These are phyloP conservation scores for Fusarium agapanthi DNA, from an alignment of 2,329 filamentous ascomycete genomes.

Conservation along the genomic window DNA sequence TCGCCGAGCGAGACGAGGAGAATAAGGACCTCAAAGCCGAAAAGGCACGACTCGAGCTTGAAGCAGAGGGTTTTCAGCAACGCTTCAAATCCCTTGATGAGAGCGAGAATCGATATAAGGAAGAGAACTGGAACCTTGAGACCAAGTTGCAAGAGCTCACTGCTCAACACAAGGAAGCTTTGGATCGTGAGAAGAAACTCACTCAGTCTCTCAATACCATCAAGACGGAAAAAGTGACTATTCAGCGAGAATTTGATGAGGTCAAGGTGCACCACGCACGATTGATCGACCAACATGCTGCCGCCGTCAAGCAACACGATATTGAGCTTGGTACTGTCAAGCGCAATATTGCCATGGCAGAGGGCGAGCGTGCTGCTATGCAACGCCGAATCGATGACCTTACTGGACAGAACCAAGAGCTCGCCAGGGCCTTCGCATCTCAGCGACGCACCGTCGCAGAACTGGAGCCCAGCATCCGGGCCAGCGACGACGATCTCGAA, in stretches of 20 bases:
- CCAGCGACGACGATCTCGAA: constrained; percentile 70
- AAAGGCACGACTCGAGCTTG: constrained; percentile 81
- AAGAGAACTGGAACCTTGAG: constrained; percentile 98
- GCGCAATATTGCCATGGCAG: constrained; percentile 79
- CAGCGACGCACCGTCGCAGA: constrained; percentile 75
- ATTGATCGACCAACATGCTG: constrained; percentile 81
- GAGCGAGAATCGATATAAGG: constrained; percentile 94
- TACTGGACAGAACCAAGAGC: constrained; percentile 87
- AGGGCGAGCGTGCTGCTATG: constrained; percentile 79
- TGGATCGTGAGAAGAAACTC: constrained; percentile 85
- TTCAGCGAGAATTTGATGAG: constrained; percentile 91
- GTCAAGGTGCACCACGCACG: constrained; percentile 82
- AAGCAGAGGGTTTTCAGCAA: constrained; percentile 81
- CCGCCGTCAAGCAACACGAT: constrained; percentile 83
- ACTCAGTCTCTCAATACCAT: constrained; percentile 74
- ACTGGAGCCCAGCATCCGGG: constrained; percentile 65
- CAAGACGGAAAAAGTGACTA: constrained; percentile 76
- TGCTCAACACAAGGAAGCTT: constrained; percentile 75
- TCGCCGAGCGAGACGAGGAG: constrained; percentile 88
- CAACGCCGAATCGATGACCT: constrained; percentile 90
- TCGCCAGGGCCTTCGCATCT: constrained; percentile 83
- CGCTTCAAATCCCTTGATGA: constrained; percentile 86
- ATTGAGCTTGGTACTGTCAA: constrained; percentile 86
- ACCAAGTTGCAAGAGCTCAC: constrained; percentile 88
- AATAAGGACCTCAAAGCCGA: constrained; percentile 79